Percentiles rank a stretch among this genome's conserved stretches.
Conservation (phyloP, 768 basidiomycete genomes). For the Epithele typhae region DNA sequence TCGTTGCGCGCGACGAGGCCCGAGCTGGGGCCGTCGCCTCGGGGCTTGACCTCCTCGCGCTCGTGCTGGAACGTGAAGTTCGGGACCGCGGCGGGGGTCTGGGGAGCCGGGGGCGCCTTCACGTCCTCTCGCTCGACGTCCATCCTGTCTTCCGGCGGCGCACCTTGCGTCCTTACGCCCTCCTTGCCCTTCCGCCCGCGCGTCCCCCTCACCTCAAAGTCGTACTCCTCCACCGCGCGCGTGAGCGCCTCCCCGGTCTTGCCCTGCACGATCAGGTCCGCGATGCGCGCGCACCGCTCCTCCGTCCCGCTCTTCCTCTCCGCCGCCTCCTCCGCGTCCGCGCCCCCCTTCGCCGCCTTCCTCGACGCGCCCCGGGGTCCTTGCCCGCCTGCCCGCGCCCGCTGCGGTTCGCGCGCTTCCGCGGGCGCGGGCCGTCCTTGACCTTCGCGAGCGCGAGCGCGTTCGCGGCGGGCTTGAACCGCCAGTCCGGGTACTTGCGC, state of each 20-base stretch:
- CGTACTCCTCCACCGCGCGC: constrained; percentile 60
- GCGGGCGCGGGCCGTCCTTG: constrained; percentile 38
- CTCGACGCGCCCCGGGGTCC: neutral
- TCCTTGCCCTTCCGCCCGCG: constrained; percentile 23
- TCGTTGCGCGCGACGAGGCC: neutral
- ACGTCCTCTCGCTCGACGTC: too few species aligned
- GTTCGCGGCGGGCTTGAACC: constrained; percentile 66
- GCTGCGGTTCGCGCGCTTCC: constrained; percentile 30
- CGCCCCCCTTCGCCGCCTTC: neutral
- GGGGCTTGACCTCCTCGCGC: neutral
- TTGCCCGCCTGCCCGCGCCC: constrained; percentile 32
- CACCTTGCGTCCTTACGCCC: constrained; percentile 7
- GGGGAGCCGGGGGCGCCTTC: constrained; percentile 7
- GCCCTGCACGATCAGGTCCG: constrained; percentile 59
- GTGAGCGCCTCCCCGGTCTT: constrained; percentile 62
- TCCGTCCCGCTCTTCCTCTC: constrained; percentile 45
- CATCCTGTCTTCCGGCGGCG: neutral
- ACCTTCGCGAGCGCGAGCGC: constrained; percentile 36
- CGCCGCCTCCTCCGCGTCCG: neutral
- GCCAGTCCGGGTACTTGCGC: constrained; percentile 74
- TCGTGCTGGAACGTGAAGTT: neutral
- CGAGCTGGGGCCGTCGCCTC: neutral
- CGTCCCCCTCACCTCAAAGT: constrained; percentile 23
- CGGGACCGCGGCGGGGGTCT: neutral
- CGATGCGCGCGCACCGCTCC: constrained; percentile 64